Evolutionary conservation across 352 stramenopile species (phyloP), one percentile per base, ranked within the genome.

Genomic region (Pythium apleroticum): DNA sequence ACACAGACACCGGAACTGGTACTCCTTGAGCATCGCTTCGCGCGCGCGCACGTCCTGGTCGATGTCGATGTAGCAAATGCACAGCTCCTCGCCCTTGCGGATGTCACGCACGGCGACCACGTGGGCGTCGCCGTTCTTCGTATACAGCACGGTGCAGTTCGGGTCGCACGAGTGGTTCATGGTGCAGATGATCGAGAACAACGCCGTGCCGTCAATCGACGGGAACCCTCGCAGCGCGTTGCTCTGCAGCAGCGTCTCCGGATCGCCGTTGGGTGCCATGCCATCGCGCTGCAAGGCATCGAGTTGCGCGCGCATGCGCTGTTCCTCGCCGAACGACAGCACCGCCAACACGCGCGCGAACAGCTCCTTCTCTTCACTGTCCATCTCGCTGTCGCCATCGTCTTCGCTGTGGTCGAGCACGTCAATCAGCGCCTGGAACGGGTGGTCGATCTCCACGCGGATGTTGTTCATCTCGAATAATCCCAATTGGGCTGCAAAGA

Each of bases 381-480:
- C 39, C 7, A 20, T 43, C 9, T 46, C 22, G 19, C 15, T 22
- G 57, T 76, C 25, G 1, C 73, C 64, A n/a, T 83, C 75, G 7
- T 77, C 63, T 25, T 73, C 54, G 8, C 75, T 57, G 4, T 74
- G 74, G 37, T 90, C 83, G n/a, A 92, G 62, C 20, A 92, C 82
- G 59, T 92, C 83, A 30, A 87, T 78, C 11, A 89, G 80, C 4
- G 77, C 77, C 24, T 77, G 77, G 59, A 91, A 90, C 10, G 91
- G 84, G 69, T 97, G 84, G 56, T 91, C 81, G 31, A 92, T 75
- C 67, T 98, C 85, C 69, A 99, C 80, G 50, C 93, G 93, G 37
- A 98, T 90, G 64, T 98, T 97, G 77, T 99, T 99, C 79, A 98
- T 97, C 76, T 98, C 95, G 72, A 98, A 98, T n/a, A 97, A 89